These are phyloP conservation scores for Eucalyptus tenuipes DNA, from an alignment of 345 rosid species.

Conservation along the genomic window DNA sequence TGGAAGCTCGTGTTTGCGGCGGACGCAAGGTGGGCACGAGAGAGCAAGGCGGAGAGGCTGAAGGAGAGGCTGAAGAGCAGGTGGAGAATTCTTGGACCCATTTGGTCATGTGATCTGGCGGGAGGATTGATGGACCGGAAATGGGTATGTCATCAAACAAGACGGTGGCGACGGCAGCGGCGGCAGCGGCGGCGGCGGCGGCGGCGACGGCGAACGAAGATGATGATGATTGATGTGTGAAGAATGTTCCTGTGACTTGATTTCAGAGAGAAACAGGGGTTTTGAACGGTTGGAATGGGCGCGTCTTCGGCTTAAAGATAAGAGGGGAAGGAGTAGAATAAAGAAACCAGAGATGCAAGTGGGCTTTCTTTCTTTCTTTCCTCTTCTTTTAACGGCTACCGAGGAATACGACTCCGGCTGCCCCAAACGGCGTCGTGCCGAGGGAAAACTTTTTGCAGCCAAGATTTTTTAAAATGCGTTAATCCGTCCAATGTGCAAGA, in stretches of 20 bases:
- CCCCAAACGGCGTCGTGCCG: neutral
- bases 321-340: neutral
- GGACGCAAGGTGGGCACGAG: neutral
- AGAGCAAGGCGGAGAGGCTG: neutral
- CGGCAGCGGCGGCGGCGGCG: neutral
- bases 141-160: neutral
- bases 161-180: neutral
- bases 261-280: conserved; percentile 3
- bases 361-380: neutral
- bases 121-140: neutral
- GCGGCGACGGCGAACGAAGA: neutral
- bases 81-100: conserved; percentile 42
- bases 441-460: neutral
- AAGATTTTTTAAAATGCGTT: neutral
- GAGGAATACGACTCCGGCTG: neutral
- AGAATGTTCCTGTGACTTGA: neutral
- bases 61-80: neutral
- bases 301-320: neutral
- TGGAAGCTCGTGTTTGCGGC: conserved; percentile 5
- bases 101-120: neutral
- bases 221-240: neutral
- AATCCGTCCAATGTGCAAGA: neutral
- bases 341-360: neutral
- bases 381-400: neutral
- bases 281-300: conserved; percentile 37